Conservation (phyloP, 768 basidiomycete genomes). For the Hortiboletus campestris region DNA sequence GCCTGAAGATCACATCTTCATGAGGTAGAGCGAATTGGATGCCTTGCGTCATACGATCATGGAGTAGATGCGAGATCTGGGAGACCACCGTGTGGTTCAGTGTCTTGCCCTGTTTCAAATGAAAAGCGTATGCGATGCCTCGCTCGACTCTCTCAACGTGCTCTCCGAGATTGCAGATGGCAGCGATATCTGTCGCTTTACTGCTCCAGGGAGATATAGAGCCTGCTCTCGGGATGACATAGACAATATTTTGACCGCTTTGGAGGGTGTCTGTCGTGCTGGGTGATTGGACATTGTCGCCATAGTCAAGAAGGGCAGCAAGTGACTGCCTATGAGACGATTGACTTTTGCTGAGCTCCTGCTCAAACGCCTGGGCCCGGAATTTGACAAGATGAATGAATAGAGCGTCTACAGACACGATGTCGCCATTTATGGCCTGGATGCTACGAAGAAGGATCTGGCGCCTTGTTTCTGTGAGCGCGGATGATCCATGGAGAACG, state of each 20-base stretch:
- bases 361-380: constrained; percentile 42
- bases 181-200: constrained; percentile 95
- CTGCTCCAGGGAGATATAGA: constrained; percentile 99
- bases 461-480: constrained; percentile 69
- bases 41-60: constrained; percentile 97
- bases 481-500: constrained; percentile 73
- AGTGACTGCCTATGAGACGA: constrained; percentile 55
- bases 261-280: constrained; percentile 39
- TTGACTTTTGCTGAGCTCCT: constrained; percentile 41
- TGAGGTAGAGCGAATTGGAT: constrained; percentile 58
- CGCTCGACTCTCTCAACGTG: constrained; percentile 84
- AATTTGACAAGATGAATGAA: constrained; percentile 85
- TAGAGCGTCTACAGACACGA: constrained; percentile 75
- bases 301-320: constrained; percentile 76
- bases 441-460: constrained; percentile 61
- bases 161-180: constrained; percentile 74
- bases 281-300: constrained; percentile 63
- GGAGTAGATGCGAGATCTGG: constrained; percentile 66
- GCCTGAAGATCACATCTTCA: constrained; percentile 55
- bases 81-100: constrained; percentile 49
- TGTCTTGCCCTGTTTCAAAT: constrained; percentile 37
- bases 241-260: constrained; percentile 48
- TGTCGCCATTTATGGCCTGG: constrained; percentile 46
- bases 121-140: constrained; percentile 69
- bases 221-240: constrained; percentile 79